Percentiles rank a stretch among this genome's conserved stretches.
Evolutionary conservation across 2,329 filamentous ascomycete species (phyloP).

Genomic region (Fusarium sp.): DNA sequence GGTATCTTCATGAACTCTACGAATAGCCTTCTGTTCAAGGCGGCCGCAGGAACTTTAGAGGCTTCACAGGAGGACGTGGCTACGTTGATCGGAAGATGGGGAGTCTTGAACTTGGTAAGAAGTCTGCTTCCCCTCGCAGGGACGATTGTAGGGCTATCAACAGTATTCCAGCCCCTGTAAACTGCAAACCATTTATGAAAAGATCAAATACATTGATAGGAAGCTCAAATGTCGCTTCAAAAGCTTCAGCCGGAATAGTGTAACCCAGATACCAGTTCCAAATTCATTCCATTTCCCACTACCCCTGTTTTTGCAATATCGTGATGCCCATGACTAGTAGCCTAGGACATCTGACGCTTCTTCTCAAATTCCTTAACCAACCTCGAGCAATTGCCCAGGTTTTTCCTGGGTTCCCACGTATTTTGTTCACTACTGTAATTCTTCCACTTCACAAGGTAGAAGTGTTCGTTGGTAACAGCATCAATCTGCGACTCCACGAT

Average conservation of each 20-base stretch:
- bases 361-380: conserved; percentile 56
- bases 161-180: conserved; percentile 39
- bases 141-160: conserved; percentile 43
- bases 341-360: background rate
- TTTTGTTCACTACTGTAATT: conserved; percentile 59
- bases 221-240: background rate
- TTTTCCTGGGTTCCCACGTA: conserved; percentile 66
- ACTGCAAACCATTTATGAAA: background rate
- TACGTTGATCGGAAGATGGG: conserved; percentile 42
- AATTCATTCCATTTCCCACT: background rate
- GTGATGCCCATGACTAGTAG: background rate
- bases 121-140: conserved; percentile 51
- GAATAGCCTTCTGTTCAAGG: conserved; percentile 51
- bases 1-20: conserved; percentile 54
- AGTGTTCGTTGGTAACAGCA: conserved; percentile 52
- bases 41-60: conserved; percentile 37
- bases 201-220: background rate
- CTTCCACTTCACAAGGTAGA: conserved; percentile 68
- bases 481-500: conserved; percentile 59
- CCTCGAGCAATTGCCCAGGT: conserved; percentile 56
- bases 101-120: conserved; percentile 49
- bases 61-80: conserved; percentile 42
- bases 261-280: background rate
- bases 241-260: background rate
- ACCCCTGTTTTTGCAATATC: background rate